Evolutionary conservation across 768 basidiomycete genomes (phyloP).

Genomic region (Amanita molliuscula): DNA sequence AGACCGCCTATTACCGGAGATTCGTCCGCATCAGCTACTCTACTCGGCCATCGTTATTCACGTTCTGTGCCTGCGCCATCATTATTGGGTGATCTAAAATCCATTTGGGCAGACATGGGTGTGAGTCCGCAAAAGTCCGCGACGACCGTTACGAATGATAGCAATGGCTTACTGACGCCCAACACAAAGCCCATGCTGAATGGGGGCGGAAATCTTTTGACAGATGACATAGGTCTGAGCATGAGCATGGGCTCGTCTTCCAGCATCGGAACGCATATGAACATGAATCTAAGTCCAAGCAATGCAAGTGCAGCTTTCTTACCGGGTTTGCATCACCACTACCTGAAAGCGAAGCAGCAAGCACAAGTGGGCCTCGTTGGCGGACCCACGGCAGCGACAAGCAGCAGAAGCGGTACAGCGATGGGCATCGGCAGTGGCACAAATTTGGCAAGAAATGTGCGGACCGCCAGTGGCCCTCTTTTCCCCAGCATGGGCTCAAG

Average conservation of each 20-base stretch:
- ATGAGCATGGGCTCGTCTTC: slow-evolving; percentile 22
- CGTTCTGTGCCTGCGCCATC: slow-evolving; percentile 75
- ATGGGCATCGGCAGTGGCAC: neutral
- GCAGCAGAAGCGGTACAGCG: neutral
- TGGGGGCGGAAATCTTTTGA: slow-evolving; percentile 10
- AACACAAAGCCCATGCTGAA: slow-evolving; percentile 20
- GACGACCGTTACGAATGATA: slow-evolving; percentile 26
- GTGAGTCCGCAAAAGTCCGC: slow-evolving; percentile 8
- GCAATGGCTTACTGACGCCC: slow-evolving; percentile 46
- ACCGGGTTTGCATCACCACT: slow-evolving; percentile 59
- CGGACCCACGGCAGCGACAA: neutral
- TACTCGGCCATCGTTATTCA: slow-evolving; percentile 54
- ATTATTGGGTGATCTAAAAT: slow-evolving; percentile 63
- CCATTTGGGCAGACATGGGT: slow-evolving; percentile 66
- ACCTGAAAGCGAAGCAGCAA: slow-evolving; percentile 36
- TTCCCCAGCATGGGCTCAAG: neutral
- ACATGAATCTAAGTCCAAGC: slow-evolving; percentile 46
- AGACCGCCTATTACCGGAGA: slow-evolving; percentile 1
- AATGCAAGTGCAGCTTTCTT: slow-evolving; percentile 81
- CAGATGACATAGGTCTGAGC: slow-evolving; percentile 23
- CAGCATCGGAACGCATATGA: slow-evolving; percentile 9
- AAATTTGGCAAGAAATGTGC: neutral
- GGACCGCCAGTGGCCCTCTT: slow-evolving; percentile 2
- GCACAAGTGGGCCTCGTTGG: slow-evolving; percentile 12
- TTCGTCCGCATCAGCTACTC: slow-evolving; percentile 7